A percentile compares a stretch with the other conserved stretches of the same genome.
Conservation (phyloP, 345 rosid genomes). For the Camelina neglecta region DNA sequence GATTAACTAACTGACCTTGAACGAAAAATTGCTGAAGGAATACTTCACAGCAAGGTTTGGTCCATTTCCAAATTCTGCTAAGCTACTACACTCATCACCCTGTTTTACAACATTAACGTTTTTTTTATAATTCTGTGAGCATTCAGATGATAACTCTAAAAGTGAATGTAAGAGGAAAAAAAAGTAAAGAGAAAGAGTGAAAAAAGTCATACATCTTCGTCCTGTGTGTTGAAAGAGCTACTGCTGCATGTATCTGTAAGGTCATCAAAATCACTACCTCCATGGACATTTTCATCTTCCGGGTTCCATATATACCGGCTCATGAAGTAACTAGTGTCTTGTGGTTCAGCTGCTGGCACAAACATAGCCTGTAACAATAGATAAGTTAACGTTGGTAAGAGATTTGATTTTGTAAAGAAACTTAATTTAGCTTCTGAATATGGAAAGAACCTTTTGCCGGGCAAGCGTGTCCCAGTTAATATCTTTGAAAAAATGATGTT, state of each 20-base stretch:
- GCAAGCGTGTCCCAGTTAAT: constrained; percentile 96
- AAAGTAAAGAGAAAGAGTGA: neutral
- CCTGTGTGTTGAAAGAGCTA: constrained; percentile 67
- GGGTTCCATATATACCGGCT: constrained; percentile 92
- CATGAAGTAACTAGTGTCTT: constrained; percentile 92
- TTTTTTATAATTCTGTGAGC: neutral
- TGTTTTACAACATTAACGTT: constrained; percentile 39
- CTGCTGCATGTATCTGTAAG: constrained; percentile 79
- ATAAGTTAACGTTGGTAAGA: constrained; percentile 28
- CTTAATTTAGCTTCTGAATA: neutral
- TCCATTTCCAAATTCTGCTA: constrained; percentile 68
- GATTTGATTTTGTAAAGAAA: neutral
- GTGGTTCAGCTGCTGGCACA: constrained; percentile 85
- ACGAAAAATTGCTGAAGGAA: constrained; percentile 96
- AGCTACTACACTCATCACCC: constrained; percentile 85
- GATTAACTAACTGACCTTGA: constrained; percentile 60
- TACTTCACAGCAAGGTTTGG: constrained; percentile 75
- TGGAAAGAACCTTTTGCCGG: constrained; percentile 73
- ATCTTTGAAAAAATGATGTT: constrained; percentile 80
- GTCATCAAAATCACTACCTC: constrained; percentile 86
- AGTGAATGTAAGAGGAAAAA: neutral
- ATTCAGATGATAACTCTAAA: neutral
- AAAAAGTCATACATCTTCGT: constrained; percentile 68
- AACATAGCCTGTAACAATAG: constrained; percentile 76
- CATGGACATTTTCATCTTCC: constrained; percentile 77